These are phyloP conservation scores for Colletotrichum lupini DNA, from an alignment of 2,329 filamentous ascomycete species.

Conservation along the genomic window DNA sequence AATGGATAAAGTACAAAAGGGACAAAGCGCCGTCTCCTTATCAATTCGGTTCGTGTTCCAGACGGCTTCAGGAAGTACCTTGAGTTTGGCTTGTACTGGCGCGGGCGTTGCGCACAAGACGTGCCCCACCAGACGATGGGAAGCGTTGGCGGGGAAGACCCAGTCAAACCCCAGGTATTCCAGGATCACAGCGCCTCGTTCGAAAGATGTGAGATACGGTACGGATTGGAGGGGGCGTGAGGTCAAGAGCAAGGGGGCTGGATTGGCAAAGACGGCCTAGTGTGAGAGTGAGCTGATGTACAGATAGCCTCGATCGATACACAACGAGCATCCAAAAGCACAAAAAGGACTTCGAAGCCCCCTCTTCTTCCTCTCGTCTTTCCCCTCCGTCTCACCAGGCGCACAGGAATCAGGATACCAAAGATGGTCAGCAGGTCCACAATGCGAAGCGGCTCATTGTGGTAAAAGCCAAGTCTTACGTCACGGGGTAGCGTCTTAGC, in stretches of 20 bases:
- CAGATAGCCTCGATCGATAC: not conserved
- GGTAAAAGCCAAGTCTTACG: constrained; percentile 25
- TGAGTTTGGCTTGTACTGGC: not conserved
- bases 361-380: not conserved
- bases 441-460: constrained; percentile 10
- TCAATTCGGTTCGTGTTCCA: not conserved
- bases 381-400: constrained; percentile 1
- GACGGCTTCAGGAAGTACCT: not conserved
- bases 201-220: not conserved
- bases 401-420: not conserved
- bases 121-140: constrained; percentile 25
- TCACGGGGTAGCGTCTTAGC: constrained; percentile 25
- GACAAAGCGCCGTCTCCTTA: constrained; percentile 29
- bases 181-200: constrained; percentile 4
- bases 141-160: constrained; percentile 28
- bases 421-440: constrained; percentile 27
- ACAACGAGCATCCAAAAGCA: not conserved
- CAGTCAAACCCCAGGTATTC: constrained; percentile 9
- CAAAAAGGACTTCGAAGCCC: not conserved
- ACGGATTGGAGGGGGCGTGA: not conserved
- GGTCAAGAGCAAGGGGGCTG: not conserved
- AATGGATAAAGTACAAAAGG: not conserved
- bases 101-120: not conserved
- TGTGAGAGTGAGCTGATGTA: not conserved
- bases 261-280: not conserved